A percentile compares a stretch with the other conserved stretches of the same genome.
These are phyloP conservation scores for Schizophyllum amplum DNA, from an alignment of 1,284 basidiomycete species.

Conservation along the genomic window DNA sequence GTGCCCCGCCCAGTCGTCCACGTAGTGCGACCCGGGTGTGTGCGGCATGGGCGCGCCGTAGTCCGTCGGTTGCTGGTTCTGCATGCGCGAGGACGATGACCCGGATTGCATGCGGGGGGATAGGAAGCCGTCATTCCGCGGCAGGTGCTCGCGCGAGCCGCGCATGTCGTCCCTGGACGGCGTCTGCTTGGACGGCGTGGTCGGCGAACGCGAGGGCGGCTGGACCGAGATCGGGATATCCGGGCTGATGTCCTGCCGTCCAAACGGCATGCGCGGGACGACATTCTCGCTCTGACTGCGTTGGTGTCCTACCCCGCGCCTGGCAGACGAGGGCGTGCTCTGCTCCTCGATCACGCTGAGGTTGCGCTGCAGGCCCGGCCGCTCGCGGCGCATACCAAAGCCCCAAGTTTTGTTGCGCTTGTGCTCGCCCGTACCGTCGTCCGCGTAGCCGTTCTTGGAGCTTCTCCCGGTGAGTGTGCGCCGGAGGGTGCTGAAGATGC, in stretches of 20 bases:
- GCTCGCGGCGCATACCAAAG: too few relatives aligned
- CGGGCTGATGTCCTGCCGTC: not conserved
- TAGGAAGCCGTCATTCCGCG: not conserved
- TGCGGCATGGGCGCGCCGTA: not conserved
- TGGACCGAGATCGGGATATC: not conserved
- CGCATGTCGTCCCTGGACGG: not conserved
- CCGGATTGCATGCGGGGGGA: not conserved
- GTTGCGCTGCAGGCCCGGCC: not conserved
- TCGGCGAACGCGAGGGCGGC: not conserved
- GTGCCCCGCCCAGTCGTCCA: not conserved
- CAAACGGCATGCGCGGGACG: not conserved
- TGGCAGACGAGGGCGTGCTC: not conserved
- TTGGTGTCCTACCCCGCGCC: not conserved
- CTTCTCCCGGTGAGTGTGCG: not conserved
- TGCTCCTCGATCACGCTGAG: not conserved
- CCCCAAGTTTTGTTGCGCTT: too few relatives aligned
- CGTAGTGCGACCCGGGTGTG: not conserved
- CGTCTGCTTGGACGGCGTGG: not conserved
- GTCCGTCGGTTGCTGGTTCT: too few relatives aligned
- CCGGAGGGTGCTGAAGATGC: not conserved
- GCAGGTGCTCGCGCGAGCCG: not conserved
- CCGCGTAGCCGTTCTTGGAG: too few relatives aligned
- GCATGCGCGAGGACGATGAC: too few relatives aligned
- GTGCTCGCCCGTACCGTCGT: too few relatives aligned
- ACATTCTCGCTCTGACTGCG: not conserved